Conservation (phyloP, 371 early-diverging fungal species). For the Paraphysoderma sedebokerense region DNA sequence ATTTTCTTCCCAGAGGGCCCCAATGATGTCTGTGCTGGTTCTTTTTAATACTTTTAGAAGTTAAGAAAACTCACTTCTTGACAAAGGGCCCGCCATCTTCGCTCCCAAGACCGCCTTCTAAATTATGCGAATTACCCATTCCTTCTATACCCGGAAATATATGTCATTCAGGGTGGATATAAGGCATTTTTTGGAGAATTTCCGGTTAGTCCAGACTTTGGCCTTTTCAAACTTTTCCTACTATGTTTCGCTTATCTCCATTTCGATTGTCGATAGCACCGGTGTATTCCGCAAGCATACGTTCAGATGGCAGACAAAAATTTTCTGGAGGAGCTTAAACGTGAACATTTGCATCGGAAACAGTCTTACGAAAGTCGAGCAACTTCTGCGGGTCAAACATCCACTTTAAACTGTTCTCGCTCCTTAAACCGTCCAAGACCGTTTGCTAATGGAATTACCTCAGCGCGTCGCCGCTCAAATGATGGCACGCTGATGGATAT, state of each 20-base stretch:
- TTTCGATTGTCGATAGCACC: slow-evolving; percentile 6
- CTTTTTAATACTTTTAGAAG: background rate
- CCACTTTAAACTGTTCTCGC: too few relatives aligned
- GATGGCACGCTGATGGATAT: too few relatives aligned
- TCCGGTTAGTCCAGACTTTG: slow-evolving; percentile 4
- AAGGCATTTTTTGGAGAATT: slow-evolving; percentile 39
- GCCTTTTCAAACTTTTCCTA: slow-evolving; percentile 5
- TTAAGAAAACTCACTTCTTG: background rate
- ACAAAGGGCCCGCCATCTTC: slow-evolving; percentile 44
- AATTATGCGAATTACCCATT: slow-evolving; percentile 55
- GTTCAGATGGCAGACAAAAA: slow-evolving; percentile 35
- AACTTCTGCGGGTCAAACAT: too few relatives aligned
- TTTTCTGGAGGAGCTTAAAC: slow-evolving; percentile 7
- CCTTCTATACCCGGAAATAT: slow-evolving; percentile 68
- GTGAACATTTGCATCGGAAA: background rate
- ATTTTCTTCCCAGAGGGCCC: slow-evolving; percentile 67
- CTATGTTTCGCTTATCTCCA: slow-evolving; percentile 2
- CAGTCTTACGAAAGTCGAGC: background rate
- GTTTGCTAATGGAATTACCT: too few relatives aligned
- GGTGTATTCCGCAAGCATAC: slow-evolving; percentile 47
- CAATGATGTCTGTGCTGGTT: slow-evolving; percentile 31
- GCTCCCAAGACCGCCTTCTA: slow-evolving; percentile 54
- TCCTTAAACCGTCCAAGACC: too few relatives aligned
- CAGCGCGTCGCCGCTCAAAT: too few relatives aligned
- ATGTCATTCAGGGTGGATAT: slow-evolving; percentile 83